Conservation (phyloP, 805 yeast genomes). For the Ogataea trehaloabstinens region DNA sequence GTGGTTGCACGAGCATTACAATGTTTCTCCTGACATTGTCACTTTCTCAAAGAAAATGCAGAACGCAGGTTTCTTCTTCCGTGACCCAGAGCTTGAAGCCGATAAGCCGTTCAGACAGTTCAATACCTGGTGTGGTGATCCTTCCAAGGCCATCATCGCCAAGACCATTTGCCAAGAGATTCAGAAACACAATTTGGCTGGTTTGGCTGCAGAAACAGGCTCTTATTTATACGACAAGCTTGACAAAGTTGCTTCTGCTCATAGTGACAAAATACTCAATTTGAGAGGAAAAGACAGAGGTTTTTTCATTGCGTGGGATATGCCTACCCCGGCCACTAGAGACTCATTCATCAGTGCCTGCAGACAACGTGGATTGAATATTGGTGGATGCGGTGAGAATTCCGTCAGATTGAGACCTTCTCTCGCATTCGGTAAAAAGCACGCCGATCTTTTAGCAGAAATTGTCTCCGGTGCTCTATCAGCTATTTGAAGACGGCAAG, state of each 20-base stretch:
- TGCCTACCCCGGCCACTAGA: constrained; percentile 42
- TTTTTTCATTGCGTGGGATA: constrained; percentile 66
- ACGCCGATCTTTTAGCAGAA: constrained; percentile 54
- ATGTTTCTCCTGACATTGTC: constrained; percentile 63
- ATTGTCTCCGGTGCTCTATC: constrained; percentile 34
- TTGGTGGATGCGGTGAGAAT: constrained; percentile 65
- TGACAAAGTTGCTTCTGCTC: constrained; percentile 35
- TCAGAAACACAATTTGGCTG: constrained; percentile 45
- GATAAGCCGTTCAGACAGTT: constrained; percentile 65
- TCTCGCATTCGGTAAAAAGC: constrained; percentile 57
- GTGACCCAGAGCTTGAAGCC: constrained; percentile 57
- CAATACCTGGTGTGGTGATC: constrained; percentile 80
- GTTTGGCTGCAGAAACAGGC: constrained; percentile 51
- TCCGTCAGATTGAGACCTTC: constrained; percentile 66
- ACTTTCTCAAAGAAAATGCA: constrained; percentile 73
- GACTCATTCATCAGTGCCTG: constrained; percentile 43
- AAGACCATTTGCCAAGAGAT: constrained; percentile 58
- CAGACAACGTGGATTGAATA: constrained; percentile 56
- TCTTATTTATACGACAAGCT: constrained; percentile 49
- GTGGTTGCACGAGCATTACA: constrained; percentile 74
- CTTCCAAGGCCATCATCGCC: constrained; percentile 64
- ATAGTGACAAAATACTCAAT: constrained; percentile 42
- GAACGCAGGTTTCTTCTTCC: constrained; percentile 69
- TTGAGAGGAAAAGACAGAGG: constrained; percentile 65
- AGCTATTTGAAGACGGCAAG: neutral